These are phyloP conservation scores for Venturia effusa DNA, from an alignment of 2,329 filamentous ascomycete genomes.

Conservation along the genomic window DNA sequence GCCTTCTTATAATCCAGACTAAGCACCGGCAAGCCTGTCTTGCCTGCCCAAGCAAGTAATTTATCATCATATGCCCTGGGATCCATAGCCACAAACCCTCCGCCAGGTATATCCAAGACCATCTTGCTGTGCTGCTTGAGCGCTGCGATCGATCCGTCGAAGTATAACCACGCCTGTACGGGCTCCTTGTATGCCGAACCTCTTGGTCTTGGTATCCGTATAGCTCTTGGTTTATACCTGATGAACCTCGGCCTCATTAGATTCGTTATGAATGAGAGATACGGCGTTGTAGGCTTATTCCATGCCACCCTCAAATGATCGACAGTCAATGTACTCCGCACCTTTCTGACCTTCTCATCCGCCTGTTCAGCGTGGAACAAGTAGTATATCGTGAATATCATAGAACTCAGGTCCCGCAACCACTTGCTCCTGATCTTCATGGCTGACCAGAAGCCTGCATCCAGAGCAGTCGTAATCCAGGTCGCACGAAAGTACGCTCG, in stretches of 20 bases:
- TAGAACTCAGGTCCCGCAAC: constrained; percentile 69
- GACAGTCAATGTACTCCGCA: constrained; percentile 74
- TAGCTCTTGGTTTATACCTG: constrained; percentile 67
- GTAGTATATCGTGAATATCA: constrained; percentile 84
- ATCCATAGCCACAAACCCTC: constrained; percentile 93
- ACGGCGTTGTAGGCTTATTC: constrained; percentile 90
- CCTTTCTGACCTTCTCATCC: constrained; percentile 91
- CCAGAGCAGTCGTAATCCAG: constrained; percentile 88
- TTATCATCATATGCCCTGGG: constrained; percentile 93
- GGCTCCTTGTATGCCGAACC: constrained; percentile 76
- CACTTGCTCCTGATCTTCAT: constrained; percentile 81
- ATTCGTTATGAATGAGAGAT: constrained; percentile 61
- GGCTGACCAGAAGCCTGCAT: constrained; percentile 96
- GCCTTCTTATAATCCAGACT: constrained; percentile 88
- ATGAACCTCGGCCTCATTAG: constrained; percentile 70
- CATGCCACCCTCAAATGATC: constrained; percentile 87
- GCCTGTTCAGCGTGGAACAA: constrained; percentile 86
- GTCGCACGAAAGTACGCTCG: constrained; percentile 89
- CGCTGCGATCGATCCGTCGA: constrained; percentile 73
- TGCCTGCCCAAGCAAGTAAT: constrained; percentile 82
- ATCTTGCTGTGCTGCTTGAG: constrained; percentile 66
- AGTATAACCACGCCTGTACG: constrained; percentile 84
- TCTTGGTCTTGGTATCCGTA: constrained; percentile 71
- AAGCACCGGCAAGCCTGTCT: constrained; percentile 75
- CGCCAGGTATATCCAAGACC: constrained; percentile 82